These are phyloP conservation scores for Solanum dulcamara DNA, from an alignment of 257 asterid genomes.

Conservation along the genomic window DNA sequence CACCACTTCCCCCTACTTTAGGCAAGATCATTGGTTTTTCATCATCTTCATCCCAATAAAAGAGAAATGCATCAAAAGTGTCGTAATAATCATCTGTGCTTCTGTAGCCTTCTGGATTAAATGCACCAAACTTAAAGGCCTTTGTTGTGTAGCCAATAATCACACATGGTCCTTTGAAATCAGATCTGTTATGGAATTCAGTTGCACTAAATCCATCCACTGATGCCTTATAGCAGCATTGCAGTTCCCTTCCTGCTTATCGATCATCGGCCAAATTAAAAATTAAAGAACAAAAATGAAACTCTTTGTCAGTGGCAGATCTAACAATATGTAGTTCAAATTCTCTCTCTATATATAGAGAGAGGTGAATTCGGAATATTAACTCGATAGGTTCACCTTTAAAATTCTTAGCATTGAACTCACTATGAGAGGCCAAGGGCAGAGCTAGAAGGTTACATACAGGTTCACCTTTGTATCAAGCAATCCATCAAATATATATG, in stretches of 20 bases:
- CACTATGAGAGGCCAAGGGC: no score
- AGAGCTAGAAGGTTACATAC: no score
- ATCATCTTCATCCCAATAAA: constrained; percentile 42
- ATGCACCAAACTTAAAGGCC: constrained; percentile 72
- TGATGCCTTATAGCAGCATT: constrained; percentile 81
- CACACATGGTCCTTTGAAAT: constrained; percentile 91
- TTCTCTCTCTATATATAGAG: no score
- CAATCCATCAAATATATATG: no score
- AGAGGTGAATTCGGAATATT: no score
- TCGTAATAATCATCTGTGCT: constrained; percentile 88
- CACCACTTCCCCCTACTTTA: constrained; percentile 91
- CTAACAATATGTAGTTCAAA: no score
- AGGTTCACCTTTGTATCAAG: no score
- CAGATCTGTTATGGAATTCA: constrained; percentile 60
- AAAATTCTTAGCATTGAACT: neutral
- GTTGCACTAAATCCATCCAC: constrained; percentile 79
- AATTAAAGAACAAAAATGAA: neutral
- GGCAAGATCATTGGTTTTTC: constrained; percentile 38
- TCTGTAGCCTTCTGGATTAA: constrained; percentile 83
- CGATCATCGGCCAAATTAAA: neutral
- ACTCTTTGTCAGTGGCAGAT: neutral
- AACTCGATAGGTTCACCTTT: neutral
- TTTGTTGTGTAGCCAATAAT: constrained; percentile 58
- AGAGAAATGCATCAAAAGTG: constrained; percentile 73
- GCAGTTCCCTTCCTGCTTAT: constrained; percentile 53